Evolutionary conservation across 2,329 filamentous ascomycete species (phyloP).

Genomic region (Colletotrichum abscissum): DNA sequence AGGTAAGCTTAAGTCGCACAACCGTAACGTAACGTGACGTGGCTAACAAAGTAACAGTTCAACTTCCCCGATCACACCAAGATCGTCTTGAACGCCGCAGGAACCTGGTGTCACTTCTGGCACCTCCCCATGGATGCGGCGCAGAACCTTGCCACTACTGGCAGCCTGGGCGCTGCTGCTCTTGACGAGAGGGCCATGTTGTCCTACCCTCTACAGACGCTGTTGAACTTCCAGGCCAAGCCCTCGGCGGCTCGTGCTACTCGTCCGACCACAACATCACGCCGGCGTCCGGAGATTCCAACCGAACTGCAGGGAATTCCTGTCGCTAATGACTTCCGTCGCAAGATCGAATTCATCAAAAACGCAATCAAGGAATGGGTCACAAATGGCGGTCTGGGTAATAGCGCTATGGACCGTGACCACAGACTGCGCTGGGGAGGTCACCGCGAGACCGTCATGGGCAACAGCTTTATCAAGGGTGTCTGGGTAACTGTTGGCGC

Average conservation of each 20-base stretch:
- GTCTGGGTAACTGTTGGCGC: constrained; percentile 78
- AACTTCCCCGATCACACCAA: constrained; percentile 93
- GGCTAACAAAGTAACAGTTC: constrained; percentile 64
- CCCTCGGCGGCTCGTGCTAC: constrained; percentile 52
- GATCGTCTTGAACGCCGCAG: constrained; percentile 79
- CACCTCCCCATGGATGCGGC: constrained; percentile 79
- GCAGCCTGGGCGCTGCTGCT: constrained; percentile 76
- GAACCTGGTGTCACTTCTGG: constrained; percentile 82
- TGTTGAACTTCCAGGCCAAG: constrained; percentile 74
- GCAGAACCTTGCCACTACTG: constrained; percentile 70
- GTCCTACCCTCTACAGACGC: constrained; percentile 77
- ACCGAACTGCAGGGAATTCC: constrained; percentile 73
- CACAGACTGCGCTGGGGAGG: constrained; percentile 69
- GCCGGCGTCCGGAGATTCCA: constrained; percentile 70
- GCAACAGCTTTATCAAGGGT: constrained; percentile 67
- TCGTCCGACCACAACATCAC: constrained; percentile 58
- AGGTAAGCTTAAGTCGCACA: constrained; percentile 57
- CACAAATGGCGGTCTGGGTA: constrained; percentile 75
- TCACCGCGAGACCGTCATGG: constrained; percentile 64
- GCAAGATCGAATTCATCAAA: constrained; percentile 80
- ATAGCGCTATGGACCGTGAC: constrained; percentile 68
- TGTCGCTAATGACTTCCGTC: constrained; percentile 77
- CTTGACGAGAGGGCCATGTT: constrained; percentile 78
- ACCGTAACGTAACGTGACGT: background rate
- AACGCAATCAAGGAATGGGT: constrained; percentile 79